These are phyloP conservation scores for Chlorella ohadii DNA, from an alignment of 139 green algal genomes.

Conservation along the genomic window DNA sequence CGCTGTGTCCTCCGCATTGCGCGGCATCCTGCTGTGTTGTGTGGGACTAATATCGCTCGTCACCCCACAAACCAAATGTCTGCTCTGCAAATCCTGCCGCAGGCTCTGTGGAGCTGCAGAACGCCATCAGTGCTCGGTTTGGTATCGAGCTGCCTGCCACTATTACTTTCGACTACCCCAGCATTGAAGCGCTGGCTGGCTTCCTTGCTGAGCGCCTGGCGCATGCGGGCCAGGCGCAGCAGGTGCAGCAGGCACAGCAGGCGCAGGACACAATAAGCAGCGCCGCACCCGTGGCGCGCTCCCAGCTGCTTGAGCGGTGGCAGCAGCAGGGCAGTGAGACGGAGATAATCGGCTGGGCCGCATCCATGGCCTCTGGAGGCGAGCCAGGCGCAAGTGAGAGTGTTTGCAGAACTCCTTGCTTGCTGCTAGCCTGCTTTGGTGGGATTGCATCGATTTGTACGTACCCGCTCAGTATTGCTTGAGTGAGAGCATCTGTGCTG, in stretches of 20 bases:
- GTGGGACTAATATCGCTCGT: too few relatives aligned
- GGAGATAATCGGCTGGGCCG: not conserved
- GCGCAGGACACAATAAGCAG: too few relatives aligned
- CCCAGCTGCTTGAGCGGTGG: too few relatives aligned
- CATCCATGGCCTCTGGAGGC: not conserved
- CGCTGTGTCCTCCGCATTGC: not conserved
- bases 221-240: not conserved
- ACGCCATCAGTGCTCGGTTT: constrained; percentile 9
- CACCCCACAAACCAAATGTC: not conserved
- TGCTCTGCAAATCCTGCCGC: not conserved
- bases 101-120: constrained; percentile 11
- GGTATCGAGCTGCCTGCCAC: constrained; percentile 20
- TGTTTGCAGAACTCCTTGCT: not conserved
- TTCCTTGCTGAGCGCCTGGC: not conserved
- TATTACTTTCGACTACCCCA: constrained; percentile 28
- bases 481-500: too few relatives aligned
- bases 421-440: not conserved
- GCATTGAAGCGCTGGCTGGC: not conserved
- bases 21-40: not conserved
- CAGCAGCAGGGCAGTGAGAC: not conserved
- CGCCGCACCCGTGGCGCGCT: too few relatives aligned
- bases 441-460: too few relatives aligned
- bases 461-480: too few relatives aligned
- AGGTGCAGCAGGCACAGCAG: not conserved
- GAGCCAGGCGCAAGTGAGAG: not conserved